phyloP scores from a whole-genome alignment of 257 asterid genomes.

The Perilla frutescens region DNA sequence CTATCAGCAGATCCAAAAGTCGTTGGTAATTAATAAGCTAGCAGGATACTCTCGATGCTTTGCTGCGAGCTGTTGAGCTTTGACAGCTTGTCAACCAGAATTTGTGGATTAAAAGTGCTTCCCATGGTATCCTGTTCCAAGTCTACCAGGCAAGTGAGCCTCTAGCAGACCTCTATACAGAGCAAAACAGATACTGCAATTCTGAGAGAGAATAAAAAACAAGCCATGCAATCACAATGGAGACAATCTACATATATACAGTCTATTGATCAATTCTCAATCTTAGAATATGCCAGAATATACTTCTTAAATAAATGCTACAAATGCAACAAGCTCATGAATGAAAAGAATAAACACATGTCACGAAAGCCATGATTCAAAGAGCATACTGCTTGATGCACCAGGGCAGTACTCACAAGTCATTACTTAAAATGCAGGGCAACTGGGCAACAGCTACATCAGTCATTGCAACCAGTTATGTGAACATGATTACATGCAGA shows the following conservation, averaged over 20 bases:
- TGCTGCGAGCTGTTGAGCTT: conserved; percentile 92
- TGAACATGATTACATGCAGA: neutral
- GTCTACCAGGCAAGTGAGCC: conserved; percentile 36
- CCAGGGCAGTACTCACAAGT: neutral
- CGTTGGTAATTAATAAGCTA: conserved; percentile 24
- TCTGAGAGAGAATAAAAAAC: conserved; percentile 20
- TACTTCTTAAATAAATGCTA: neutral
- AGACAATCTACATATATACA: neutral
- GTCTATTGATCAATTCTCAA: too few species aligned
- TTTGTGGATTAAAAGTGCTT: conserved; percentile 82
- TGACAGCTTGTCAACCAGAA: conserved; percentile 85
- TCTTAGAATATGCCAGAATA: neutral
- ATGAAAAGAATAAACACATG: neutral
- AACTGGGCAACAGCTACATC: neutral
- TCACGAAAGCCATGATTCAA: neutral
- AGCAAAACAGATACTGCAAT: conserved; percentile 12
- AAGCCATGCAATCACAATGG: conserved; percentile 2
- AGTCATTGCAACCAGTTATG: neutral
- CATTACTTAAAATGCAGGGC: neutral
- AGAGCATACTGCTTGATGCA: conserved; percentile 9
- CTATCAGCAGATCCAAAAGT: neutral
- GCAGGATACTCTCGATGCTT: conserved; percentile 98
- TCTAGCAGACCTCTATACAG: conserved; percentile 37
- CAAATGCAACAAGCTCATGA: neutral
- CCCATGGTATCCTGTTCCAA: conserved; percentile 61